Evolutionary conservation across 169 alveolate species (phyloP).

Genomic region (Cardiosporidium cionae): DNA sequence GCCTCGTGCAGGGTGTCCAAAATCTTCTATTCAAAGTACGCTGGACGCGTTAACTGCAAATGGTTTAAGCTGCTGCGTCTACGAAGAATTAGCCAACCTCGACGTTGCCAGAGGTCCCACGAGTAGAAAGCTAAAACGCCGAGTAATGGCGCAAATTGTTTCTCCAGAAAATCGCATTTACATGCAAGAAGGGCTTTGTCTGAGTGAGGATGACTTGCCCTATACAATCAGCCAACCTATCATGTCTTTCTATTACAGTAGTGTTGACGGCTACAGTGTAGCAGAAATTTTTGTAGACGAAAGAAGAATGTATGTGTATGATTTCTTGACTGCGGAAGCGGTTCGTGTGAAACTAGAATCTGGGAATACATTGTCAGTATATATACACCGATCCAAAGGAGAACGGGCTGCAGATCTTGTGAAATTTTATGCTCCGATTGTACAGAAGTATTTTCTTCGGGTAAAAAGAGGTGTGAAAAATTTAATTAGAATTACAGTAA

Average conservation of each 20-base stretch:
- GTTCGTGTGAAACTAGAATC: not conserved
- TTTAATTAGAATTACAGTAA: no score
- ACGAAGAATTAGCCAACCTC: not conserved
- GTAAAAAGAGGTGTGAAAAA: no score
- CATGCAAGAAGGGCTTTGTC: not conserved
- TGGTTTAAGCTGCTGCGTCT: not conserved
- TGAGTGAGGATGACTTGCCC: not conserved
- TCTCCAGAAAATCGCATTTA: not conserved
- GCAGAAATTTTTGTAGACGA: not conserved
- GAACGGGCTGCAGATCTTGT: not conserved
- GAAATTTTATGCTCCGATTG: not conserved
- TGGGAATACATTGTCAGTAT: not conserved
- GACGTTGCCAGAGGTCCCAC: no score
- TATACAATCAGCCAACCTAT: not conserved
- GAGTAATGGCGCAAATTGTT: not conserved
- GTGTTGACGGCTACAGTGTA: not conserved
- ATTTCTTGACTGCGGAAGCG: not conserved
- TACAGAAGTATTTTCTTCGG: not conserved
- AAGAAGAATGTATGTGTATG: not conserved
- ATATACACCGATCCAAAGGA: not conserved
- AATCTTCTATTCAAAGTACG: not conserved
- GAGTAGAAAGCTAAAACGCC: not conserved
- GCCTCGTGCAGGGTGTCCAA: conserved; percentile 36
- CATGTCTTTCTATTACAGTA: not conserved
- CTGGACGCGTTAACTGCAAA: conserved; percentile 15